These are phyloP conservation scores for Schizosaccharomyces pombe DNA, from an alignment of 805 yeast genomes.

Conservation along the genomic window ASM294v3 CU329670.1:4309001-4309500, in stretches of 20 bases:
- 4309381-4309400: constrained; percentile 30
- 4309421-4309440: constrained; percentile 29
- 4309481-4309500: constrained; percentile 56
- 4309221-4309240: constrained; percentile 35
- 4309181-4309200: constrained; percentile 27
- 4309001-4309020: constrained; percentile 53
- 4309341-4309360: constrained; percentile 56
- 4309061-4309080: constrained; percentile 22
- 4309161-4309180: constrained; percentile 39
- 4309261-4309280: constrained; percentile 30
- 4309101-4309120: constrained; percentile 53
- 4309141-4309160: constrained; percentile 63
- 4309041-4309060: neutral
- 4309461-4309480: constrained; percentile 35
- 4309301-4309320: constrained; percentile 35
- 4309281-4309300: constrained; percentile 23
- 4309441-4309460: constrained; percentile 10
- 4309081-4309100: constrained; percentile 23
- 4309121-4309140: constrained; percentile 57
- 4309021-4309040: constrained; percentile 24
- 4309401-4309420: constrained; percentile 36
- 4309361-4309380: constrained; percentile 24
- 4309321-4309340: constrained; percentile 78
- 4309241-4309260: constrained; percentile 23
- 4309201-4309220: constrained; percentile 27